These are phyloP conservation scores for Verticillium dahliae DNA, from an alignment of 2,329 filamentous ascomycete species.

Conservation along the genomic window DNA sequence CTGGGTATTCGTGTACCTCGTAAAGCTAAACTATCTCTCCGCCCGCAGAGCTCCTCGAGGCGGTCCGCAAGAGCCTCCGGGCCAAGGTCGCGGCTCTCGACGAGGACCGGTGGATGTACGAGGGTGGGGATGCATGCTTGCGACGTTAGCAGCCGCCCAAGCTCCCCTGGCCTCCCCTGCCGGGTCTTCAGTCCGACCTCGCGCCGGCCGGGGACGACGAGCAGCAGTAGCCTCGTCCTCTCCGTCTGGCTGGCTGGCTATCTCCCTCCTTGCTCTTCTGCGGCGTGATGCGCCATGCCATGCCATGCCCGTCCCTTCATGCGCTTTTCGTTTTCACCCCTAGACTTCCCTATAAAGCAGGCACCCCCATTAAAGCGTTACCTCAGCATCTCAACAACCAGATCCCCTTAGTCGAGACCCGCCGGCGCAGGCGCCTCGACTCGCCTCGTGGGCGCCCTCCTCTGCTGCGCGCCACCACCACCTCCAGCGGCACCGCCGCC, in stretches of 20 bases:
- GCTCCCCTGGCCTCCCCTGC: background rate
- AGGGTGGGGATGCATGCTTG: slow-evolving; percentile 46
- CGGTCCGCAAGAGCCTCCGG: slow-evolving; percentile 62
- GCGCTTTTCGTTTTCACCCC: background rate
- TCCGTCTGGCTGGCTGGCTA: too few species aligned
- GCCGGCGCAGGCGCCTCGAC: slow-evolving; percentile 48
- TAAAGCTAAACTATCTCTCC: background rate
- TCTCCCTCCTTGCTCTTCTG: too few species aligned
- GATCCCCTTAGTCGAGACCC: slow-evolving; percentile 43
- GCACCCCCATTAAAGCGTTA: background rate
- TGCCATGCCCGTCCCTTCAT: background rate
- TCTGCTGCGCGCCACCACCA: slow-evolving; percentile 33
- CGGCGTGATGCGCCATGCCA: too few species aligned
- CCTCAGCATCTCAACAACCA: background rate
- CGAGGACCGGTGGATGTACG: slow-evolving; percentile 90
- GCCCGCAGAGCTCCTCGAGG: slow-evolving; percentile 59
- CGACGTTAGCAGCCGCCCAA: slow-evolving; percentile 1
- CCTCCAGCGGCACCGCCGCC: slow-evolving; percentile 59
- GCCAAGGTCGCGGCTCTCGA: slow-evolving; percentile 67
- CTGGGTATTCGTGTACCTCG: background rate
- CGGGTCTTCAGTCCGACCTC: background rate
- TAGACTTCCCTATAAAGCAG: too few species aligned
- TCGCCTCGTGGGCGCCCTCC: slow-evolving; percentile 35
- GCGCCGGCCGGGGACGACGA: background rate
- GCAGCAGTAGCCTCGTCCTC: background rate